A percentile compares a stretch with the other conserved stretches of the same genome.
Evolutionary conservation across 179 eudicot species (phyloP).

Genomic region (Patellifolia procumbens): DNA sequence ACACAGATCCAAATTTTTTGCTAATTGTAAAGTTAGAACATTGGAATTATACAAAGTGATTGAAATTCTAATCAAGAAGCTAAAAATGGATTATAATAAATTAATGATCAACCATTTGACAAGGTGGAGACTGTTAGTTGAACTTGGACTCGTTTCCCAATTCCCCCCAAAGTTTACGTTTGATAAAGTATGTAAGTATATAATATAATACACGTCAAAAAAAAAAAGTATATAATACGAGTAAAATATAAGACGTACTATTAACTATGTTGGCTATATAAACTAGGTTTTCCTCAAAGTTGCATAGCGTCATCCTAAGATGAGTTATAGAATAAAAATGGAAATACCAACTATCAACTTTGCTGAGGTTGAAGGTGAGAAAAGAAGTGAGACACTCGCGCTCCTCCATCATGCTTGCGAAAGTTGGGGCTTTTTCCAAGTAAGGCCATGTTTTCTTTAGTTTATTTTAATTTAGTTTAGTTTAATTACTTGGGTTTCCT

Average conservation of each 20-base stretch:
- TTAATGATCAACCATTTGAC: background rate
- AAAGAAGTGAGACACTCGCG: conserved; percentile 63
- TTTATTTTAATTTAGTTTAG: too few species aligned
- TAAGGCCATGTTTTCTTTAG: too few species aligned
- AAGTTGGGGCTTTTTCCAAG: conserved; percentile 82
- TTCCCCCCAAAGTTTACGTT: too few species aligned
- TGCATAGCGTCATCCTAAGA: background rate
- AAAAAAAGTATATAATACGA: too few species aligned
- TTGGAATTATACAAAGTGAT: background rate
- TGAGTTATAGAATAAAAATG: conserved; percentile 38
- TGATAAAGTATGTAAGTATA: too few species aligned
- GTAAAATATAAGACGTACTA: too few species aligned
- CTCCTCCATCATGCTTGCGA: conserved; percentile 74
- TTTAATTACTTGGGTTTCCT: too few species aligned
- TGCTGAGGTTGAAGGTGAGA: conserved; percentile 57
- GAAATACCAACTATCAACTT: conserved; percentile 74
- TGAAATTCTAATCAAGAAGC: background rate
- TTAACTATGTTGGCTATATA: conserved; percentile 6
- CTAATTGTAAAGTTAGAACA: background rate
- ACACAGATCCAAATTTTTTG: background rate
- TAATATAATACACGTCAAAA: too few species aligned
- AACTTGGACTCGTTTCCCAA: conserved; percentile 21
- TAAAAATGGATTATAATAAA: background rate
- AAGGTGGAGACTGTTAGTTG: conserved; percentile 9
- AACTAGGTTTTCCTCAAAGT: background rate